Conservation (phyloP, 129 eudicot genomes). For the Deinandra increscens region DNA sequence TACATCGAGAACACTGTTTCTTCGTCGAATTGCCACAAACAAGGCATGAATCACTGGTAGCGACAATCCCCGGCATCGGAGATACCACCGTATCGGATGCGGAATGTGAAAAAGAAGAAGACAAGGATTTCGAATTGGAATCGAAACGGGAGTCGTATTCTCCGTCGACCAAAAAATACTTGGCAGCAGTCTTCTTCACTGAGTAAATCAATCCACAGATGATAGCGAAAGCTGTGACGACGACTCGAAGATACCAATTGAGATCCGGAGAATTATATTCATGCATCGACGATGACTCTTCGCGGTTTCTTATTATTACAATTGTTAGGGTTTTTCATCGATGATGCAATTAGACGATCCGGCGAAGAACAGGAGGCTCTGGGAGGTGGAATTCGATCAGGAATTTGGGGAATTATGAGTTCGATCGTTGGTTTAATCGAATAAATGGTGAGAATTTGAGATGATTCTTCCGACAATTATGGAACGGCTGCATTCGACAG, state of each 20-base stretch:
- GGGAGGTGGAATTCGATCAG: slow-evolving; percentile 19
- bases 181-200: slow-evolving; percentile 61
- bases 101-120: neutral
- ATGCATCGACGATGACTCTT: slow-evolving; percentile 52
- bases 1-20: slow-evolving; percentile 68
- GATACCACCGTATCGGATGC: neutral
- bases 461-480: slow-evolving; percentile 14
- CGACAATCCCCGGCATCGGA: slow-evolving; percentile 36
- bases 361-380: neutral
- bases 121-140: slow-evolving; percentile 28
- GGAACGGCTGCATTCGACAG: neutral
- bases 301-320: neutral
- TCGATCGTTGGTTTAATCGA: slow-evolving; percentile 12
- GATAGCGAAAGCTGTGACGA: slow-evolving; percentile 37
- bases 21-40: slow-evolving; percentile 57
- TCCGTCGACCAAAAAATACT: slow-evolving; percentile 56
- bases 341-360: slow-evolving; percentile 14
- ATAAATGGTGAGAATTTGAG: too few species aligned
- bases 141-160: slow-evolving; percentile 50
- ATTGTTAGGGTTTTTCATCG: slow-evolving; percentile 39
- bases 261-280: slow-evolving; percentile 48
- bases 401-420: neutral
- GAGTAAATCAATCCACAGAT: slow-evolving; percentile 49
- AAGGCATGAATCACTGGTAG: slow-evolving; percentile 39
- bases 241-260: slow-evolving; percentile 53